Base-by-base conservation (phyloP, 2,329 filamentous ascomycete genomes). In the Aureobasidium sp. region DNA sequence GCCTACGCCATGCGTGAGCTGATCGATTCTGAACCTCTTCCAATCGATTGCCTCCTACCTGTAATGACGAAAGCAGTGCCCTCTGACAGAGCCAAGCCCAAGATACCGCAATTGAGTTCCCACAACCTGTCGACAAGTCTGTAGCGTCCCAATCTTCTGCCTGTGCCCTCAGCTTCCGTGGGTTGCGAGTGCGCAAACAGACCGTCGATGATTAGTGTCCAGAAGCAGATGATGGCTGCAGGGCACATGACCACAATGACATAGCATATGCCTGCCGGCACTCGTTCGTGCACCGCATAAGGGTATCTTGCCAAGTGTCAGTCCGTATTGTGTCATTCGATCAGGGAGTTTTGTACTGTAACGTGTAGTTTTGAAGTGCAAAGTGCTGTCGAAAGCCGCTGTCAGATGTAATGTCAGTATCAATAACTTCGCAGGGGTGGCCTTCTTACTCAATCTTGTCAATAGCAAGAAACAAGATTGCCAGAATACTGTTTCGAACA, bases 51-150 rank as follows among this genome's bases (percentile, higher is more conserved):
- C 27, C 8, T 69, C 27, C 8, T 69, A 71, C 71, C 80, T 5
- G 82, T 85, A 53, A 85, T 81, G 25, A 82, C 78, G 68, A 84
- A 85, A 0, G 81, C 78, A n/a, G 79, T 72, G 15, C 76, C 79
- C 62, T 83, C 79, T 36, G 81, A 78, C 44, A 85, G 70, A 17
- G 81, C 68, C 62, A 85, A 71, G n/a, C 83, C 83, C 29, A 85
- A 69, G 12, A 84, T 77, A 2, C 83, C 83, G 66, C 82, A 84
- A 67, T 85, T 85, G 67, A 85, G 73, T 70, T 85, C 82, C 83
- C 83, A 85, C n/a, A 85, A 68, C 22, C 82, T 75, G 66, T 84
- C 81, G 67, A 81, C 81, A 67, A 81, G 77, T 42, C 78, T 74
- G 67, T 84, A 83, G 58, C 75, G 68, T 49, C 76, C 79, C 0